A percentile compares a stretch with the other conserved stretches of the same genome.
These are phyloP conservation scores for Colletotrichum phormii DNA, from an alignment of 2,329 filamentous ascomycete species.

Conservation along the genomic window DNA sequence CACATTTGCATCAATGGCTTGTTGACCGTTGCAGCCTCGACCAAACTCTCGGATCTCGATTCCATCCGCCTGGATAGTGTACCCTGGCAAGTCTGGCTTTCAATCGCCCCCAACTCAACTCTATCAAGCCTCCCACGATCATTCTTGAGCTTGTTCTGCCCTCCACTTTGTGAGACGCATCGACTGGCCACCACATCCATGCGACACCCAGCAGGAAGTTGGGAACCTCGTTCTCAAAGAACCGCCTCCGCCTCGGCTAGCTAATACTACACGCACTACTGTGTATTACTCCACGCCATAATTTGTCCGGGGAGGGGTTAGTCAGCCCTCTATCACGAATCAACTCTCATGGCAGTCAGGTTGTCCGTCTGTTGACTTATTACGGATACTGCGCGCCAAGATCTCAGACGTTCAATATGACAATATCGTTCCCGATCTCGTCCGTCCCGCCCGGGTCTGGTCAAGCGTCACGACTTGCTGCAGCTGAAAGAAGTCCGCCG, in stretches of 20 bases:
- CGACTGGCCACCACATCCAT: neutral
- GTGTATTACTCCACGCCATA: neutral
- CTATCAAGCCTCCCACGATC: neutral
- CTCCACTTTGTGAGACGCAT: neutral
- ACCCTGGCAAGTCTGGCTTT: conserved; percentile 10
- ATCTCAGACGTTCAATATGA: conserved; percentile 7
- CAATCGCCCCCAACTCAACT: neutral
- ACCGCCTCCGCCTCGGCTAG: neutral
- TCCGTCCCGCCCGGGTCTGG: conserved; percentile 19
- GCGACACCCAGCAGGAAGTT: neutral
- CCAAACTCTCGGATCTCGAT: conserved; percentile 19
- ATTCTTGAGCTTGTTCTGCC: neutral
- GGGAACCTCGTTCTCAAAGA: neutral
- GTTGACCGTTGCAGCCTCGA: conserved; percentile 31
- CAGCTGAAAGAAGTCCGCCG: conserved; percentile 22
- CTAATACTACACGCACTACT: too few species aligned
- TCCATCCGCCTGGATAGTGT: conserved; percentile 20
- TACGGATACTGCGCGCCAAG: conserved; percentile 7
- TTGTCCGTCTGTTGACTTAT: neutral
- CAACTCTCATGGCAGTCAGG: neutral
- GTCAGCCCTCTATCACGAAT: neutral
- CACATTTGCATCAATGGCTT: conserved; percentile 34
- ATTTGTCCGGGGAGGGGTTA: neutral
- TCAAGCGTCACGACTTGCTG: conserved; percentile 14
- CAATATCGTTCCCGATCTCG: neutral